A percentile compares a stretch with the other conserved stretches of the same genome.
Conservation (phyloP, 176 grass and related monocot species). For the Oryza longistaminata region DNA sequence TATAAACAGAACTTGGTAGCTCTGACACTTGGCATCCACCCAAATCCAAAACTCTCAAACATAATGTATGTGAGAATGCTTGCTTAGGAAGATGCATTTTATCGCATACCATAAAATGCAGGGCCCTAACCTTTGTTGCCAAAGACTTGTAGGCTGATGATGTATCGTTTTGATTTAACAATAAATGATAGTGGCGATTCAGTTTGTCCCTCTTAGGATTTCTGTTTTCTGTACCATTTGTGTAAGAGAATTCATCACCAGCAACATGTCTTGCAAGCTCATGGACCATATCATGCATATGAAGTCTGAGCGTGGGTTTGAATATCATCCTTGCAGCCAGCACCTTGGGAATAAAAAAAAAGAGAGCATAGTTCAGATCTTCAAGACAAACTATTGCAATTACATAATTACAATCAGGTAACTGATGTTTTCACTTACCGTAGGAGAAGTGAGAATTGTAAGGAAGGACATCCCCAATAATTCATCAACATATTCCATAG, state of each 20-base stretch:
- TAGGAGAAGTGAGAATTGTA: neutral
- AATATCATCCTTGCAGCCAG: neutral
- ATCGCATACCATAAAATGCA: neutral
- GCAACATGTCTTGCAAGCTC: constrained; percentile 47
- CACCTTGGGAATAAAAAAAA: neutral
- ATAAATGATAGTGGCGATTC: constrained; percentile 27
- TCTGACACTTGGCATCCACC: constrained; percentile 30
- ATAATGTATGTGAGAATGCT: constrained; percentile 13
- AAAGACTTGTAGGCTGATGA: neutral
- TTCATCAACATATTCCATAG: constrained; percentile 37
- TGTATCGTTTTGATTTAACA: neutral
- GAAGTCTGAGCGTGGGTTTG: neutral
- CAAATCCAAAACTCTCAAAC: constrained; percentile 48
- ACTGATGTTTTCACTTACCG: neutral
- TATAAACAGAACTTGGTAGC: constrained; percentile 32
- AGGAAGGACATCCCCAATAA: constrained; percentile 50
- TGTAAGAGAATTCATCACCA: constrained; percentile 32
- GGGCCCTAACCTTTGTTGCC: constrained; percentile 34
- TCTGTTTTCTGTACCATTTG: neutral
- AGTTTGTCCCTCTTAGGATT: neutral
- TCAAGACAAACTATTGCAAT: neutral
- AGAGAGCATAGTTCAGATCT: neutral
- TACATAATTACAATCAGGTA: neutral
- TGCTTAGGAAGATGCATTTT: neutral
- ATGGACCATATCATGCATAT: constrained; percentile 46